Evolutionary conservation across 768 basidiomycete species (phyloP).

Genomic region (Termitomyces sp.): DNA sequence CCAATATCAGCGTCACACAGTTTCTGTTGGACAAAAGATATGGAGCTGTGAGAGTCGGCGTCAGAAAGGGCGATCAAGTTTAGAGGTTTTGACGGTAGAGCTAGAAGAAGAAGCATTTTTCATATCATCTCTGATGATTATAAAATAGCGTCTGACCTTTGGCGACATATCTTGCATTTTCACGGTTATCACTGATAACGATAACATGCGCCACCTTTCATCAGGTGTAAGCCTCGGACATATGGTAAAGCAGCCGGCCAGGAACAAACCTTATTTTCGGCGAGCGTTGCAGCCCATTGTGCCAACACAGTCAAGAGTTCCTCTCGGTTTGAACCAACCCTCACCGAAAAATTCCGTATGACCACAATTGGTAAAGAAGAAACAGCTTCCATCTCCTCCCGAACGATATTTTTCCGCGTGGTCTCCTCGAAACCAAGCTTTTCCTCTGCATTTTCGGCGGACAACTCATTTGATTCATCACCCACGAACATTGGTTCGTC

Average conservation of each 20-base stretch:
- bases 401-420: slow-evolving; percentile 23
- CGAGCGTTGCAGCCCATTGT: slow-evolving; percentile 79
- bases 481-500: slow-evolving; percentile 48
- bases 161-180: slow-evolving; percentile 78
- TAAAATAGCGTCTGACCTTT: slow-evolving; percentile 46
- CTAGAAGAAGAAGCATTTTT: slow-evolving; percentile 27
- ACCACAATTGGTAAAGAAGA: slow-evolving; percentile 79
- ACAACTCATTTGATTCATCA: neutral
- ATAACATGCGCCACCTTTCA: slow-evolving; percentile 84
- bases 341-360: slow-evolving; percentile 70
- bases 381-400: slow-evolving; percentile 45
- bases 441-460: slow-evolving; percentile 7
- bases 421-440: slow-evolving; percentile 12
- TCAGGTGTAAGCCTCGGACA: neutral
- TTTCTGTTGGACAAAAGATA: slow-evolving; percentile 79
- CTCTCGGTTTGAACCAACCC: slow-evolving; percentile 50
- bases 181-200: slow-evolving; percentile 84
- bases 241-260: neutral
- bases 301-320: slow-evolving; percentile 72
- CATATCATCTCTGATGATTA: neutral
- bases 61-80: slow-evolving; percentile 76
- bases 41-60: slow-evolving; percentile 73
- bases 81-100: slow-evolving; percentile 80
- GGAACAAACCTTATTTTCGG: slow-evolving; percentile 63
- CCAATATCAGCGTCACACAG: slow-evolving; percentile 52